These are phyloP conservation scores for Phytophthora kernoviae DNA, from an alignment of 352 stramenopile genomes.

Conservation along the genomic window DNA sequence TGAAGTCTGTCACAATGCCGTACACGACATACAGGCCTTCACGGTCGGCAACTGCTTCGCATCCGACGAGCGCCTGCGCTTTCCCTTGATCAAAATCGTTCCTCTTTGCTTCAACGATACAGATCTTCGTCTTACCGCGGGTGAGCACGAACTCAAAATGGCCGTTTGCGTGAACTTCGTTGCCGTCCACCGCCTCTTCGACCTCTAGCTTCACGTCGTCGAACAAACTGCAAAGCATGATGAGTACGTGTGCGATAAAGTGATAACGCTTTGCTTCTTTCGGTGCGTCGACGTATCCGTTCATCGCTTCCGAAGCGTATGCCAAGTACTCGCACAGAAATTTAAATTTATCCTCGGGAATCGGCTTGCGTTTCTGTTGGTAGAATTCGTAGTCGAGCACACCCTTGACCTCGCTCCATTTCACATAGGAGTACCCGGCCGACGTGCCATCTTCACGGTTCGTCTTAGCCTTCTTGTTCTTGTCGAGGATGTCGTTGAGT, in stretches of 20 bases:
- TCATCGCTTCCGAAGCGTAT: constrained; percentile 23
- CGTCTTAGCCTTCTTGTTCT: constrained; percentile 26
- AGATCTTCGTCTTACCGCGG: constrained; percentile 49
- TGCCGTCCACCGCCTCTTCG: constrained; percentile 35
- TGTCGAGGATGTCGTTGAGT: constrained; percentile 31
- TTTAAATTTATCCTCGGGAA: constrained; percentile 27
- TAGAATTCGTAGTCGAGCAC: constrained; percentile 26
- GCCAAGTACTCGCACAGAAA: constrained; percentile 12
- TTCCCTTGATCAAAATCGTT: constrained; percentile 50
- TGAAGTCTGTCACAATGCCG: constrained; percentile 54
- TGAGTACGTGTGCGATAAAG: constrained; percentile 3
- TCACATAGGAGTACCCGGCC: constrained; percentile 21
- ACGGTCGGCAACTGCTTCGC: constrained; percentile 46
- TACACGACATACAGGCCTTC: constrained; percentile 46
- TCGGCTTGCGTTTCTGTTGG: constrained; percentile 21
- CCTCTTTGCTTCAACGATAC: constrained; percentile 55
- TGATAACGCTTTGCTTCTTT: constrained; percentile 19
- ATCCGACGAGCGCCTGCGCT: constrained; percentile 50
- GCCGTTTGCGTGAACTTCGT: constrained; percentile 42
- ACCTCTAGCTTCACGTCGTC: constrained; percentile 28
- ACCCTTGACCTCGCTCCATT: constrained; percentile 23
- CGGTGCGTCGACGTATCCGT: constrained; percentile 18
- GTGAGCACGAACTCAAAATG: constrained; percentile 53
- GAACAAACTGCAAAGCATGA: constrained; percentile 27
- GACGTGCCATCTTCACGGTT: constrained; percentile 24